Base-by-base conservation (phyloP, 495 filamentous ascomycete species). In the Penicillium coprophilum region DNA sequence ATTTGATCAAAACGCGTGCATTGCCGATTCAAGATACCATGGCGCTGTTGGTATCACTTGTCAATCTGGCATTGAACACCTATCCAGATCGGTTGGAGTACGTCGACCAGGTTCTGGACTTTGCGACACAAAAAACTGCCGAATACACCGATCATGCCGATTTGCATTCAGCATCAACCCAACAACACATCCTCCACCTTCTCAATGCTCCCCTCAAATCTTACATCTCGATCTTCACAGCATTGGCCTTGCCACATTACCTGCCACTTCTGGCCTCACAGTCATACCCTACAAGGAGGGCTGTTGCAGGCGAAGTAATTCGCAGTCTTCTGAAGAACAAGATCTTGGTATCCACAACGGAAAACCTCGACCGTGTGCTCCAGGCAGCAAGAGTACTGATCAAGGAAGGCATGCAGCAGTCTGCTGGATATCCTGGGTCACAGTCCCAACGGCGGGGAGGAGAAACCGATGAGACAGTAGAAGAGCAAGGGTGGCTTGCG, bases 401-500 rank as follows among this genome's bases (percentile, higher is more conserved):
- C 64, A 93, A 88, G 55, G 95, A 97, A 70, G 94, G 93, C 7
- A 84, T 86, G 15, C 93, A 96, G 60, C 86, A 92, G 53, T 85
- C 90, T 15, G 80, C 81, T 41, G 90, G 90, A 24, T 96, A 96
- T 64, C 89, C 91, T 11, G 91, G 90, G 6, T 82, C 86, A 27
- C 86, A 88, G 48, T 67, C 81, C 2, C 82, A 85, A 51, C 74
- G 73, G 71, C 87, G 81, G 66, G 87, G 76, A 55, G 79, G 69
- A 46, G 88, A 95, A 60, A 97, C 95, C 1, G 95, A 97, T 39
- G 94, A 98, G 72, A 97, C 93, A 0, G 84, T 97, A 57, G 92
- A 97, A 71, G 94, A 97, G 71, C 94, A 98, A 79, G 94, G 94
- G 34, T 96, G 91, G 88, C 77, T 98, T 46, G 94, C 95, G 40